These are phyloP conservation scores for Chenopodium suecicum DNA, from an alignment of 148 eudicot genomes.

Conservation along the genomic window DNA sequence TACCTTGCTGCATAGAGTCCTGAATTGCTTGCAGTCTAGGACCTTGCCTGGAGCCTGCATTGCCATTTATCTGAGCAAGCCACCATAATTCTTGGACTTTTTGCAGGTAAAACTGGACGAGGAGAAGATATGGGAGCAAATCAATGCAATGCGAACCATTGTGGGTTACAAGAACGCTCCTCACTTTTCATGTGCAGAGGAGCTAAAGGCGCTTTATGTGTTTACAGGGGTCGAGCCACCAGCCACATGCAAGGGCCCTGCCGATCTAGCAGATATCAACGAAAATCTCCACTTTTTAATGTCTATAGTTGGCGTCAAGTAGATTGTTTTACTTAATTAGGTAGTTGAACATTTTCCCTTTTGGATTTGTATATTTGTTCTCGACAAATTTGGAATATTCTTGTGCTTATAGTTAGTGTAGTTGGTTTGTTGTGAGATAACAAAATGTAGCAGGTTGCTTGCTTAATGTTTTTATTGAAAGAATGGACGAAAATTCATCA, in stretches of 20 bases:
- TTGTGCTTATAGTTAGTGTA: not conserved
- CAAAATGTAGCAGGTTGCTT: not conserved
- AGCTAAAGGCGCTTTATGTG: constrained; percentile 64
- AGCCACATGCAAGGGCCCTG: constrained; percentile 28
- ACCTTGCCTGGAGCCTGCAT: not conserved
- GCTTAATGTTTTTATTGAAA: not conserved
- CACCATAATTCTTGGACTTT: not conserved
- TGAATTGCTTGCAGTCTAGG: not conserved
- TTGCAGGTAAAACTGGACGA: constrained; percentile 39
- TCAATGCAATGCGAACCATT: constrained; percentile 53
- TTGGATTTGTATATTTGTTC: not conserved
- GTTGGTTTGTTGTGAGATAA: not conserved
- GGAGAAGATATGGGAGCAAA: constrained; percentile 55
- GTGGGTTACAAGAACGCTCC: constrained; percentile 58
- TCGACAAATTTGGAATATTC: not conserved
- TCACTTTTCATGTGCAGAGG: constrained; percentile 42
- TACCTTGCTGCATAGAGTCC: not conserved
- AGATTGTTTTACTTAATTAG: constrained; percentile 18
- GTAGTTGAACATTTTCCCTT: constrained; percentile 8
- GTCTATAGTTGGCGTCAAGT: constrained; percentile 73
- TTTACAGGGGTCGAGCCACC: constrained; percentile 88
- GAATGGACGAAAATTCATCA: not conserved
- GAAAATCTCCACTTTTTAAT: constrained; percentile 61
- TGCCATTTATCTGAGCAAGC: not conserved
- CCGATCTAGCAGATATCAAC: constrained; percentile 38